phyloP scores from a whole-genome alignment of 768 basidiomycete species.

The Mycena amicta region DNA sequence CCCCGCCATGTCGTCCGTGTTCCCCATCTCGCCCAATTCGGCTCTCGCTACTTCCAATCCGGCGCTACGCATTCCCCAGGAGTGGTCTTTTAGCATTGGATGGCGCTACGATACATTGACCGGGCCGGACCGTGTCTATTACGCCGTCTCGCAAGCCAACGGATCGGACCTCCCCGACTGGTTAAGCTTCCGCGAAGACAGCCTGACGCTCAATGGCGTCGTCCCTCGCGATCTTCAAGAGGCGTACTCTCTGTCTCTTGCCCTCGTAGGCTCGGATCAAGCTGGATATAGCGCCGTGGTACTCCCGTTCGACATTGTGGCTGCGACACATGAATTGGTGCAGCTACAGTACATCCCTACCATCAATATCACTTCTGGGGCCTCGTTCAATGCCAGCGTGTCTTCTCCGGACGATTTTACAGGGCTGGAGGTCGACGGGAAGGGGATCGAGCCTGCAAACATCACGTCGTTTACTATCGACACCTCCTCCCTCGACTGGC shows the following conservation, averaged over 20 bases:
- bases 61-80: constrained; percentile 70
- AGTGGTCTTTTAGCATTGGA: constrained; percentile 92
- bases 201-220: constrained; percentile 78
- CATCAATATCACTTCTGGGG: constrained; percentile 69
- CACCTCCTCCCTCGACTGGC: constrained; percentile 59
- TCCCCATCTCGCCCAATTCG: constrained; percentile 60
- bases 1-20: constrained; percentile 76
- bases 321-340: constrained; percentile 72
- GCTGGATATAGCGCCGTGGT: constrained; percentile 67
- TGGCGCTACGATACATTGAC: constrained; percentile 67
- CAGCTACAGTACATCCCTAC: constrained; percentile 50
- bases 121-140: constrained; percentile 53
- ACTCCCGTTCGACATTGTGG: constrained; percentile 64
- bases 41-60: constrained; percentile 54
- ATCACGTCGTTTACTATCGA: constrained; percentile 62
- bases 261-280: constrained; percentile 71
- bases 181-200: constrained; percentile 68
- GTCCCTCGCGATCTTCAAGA: constrained; percentile 55
- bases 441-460: constrained; percentile 57
- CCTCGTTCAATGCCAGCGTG: constrained; percentile 54
- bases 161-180: constrained; percentile 76
- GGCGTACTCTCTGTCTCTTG: constrained; percentile 50
- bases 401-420: constrained; percentile 59
- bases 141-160: constrained; percentile 63
- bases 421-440: constrained; percentile 65